Percentiles rank a stretch among this genome's conserved stretches.
phyloP scores from a whole-genome alignment of 2,329 filamentous ascomycete genomes.

The Diaporthe eres region DNA sequence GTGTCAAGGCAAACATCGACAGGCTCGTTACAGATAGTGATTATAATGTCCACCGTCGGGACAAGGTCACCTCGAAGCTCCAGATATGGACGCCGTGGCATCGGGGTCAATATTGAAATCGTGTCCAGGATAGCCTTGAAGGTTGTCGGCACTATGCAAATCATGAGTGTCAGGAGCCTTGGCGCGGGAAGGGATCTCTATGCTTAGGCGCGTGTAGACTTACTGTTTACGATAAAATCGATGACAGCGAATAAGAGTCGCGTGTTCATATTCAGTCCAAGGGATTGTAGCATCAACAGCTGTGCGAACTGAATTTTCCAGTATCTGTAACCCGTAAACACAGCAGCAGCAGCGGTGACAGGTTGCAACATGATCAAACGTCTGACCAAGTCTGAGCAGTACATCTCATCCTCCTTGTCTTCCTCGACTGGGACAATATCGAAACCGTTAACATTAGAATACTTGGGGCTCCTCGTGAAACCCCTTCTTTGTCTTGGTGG shows the following conservation, averaged over 20 bases:
- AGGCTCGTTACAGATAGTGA: conserved; percentile 72
- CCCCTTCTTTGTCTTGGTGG: background rate
- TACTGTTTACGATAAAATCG: background rate
- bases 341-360: background rate
- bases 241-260: background rate
- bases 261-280: background rate
- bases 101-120: conserved; percentile 4
- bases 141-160: background rate
- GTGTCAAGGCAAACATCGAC: conserved; percentile 70
- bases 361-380: background rate
- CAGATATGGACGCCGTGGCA: conserved; percentile 58
- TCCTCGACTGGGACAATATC: conserved; percentile 7
- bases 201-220: background rate
- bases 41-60: conserved; percentile 69
- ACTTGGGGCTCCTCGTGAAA: background rate
- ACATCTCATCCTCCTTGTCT: conserved; percentile 13
- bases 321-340: conserved; percentile 1
- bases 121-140: conserved; percentile 9
- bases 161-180: background rate
- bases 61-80: conserved; percentile 62
- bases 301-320: conserved; percentile 16
- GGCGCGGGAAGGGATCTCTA: background rate
- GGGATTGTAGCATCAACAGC: background rate
- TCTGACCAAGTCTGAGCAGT: background rate
- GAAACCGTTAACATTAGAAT: background rate